A percentile compares a stretch with the other conserved stretches of the same genome.
Evolutionary conservation across 805 yeast genomes (phyloP).

Genomic region (Saccharomycopsis fibuligera): DNA sequence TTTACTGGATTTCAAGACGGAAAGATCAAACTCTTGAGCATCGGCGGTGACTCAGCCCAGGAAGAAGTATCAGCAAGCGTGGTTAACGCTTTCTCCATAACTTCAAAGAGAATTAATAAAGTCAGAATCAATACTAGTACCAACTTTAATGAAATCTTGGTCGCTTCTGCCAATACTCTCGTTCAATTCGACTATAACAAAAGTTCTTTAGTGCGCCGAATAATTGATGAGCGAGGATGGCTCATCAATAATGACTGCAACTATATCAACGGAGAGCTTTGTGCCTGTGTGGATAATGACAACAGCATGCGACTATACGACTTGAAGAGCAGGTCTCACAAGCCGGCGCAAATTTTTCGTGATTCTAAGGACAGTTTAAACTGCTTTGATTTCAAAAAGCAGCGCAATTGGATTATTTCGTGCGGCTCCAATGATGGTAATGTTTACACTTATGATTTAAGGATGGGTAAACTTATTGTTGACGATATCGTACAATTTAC

Average conservation of each 20-base stretch:
- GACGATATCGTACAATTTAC: too few species aligned
- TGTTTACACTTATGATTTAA: slow-evolving; percentile 12
- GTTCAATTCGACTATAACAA: slow-evolving; percentile 11
- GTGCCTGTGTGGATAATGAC: slow-evolving; percentile 10
- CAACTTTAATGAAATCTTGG: slow-evolving; percentile 1
- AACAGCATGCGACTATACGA: slow-evolving; percentile 15
- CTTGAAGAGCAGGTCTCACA: slow-evolving; percentile 5
- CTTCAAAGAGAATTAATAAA: slow-evolving; percentile 7
- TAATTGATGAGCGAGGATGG: slow-evolving; percentile 13
- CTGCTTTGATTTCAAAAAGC: slow-evolving; percentile 8
- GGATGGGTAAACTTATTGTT: slow-evolving; percentile 8
- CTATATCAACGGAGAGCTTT: slow-evolving; percentile 4
- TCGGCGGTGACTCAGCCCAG: background rate
- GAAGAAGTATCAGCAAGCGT: background rate
- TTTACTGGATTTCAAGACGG: slow-evolving; percentile 15
- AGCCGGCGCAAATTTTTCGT: slow-evolving; percentile 12
- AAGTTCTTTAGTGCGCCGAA: background rate
- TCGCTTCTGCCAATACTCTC: slow-evolving; percentile 10
- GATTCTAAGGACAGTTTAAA: slow-evolving; percentile 11
- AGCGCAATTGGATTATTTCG: slow-evolving; percentile 7
- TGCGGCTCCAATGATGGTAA: slow-evolving; percentile 19
- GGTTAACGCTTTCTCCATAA: slow-evolving; percentile 1
- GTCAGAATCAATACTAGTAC: background rate
- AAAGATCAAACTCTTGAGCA: slow-evolving; percentile 6
- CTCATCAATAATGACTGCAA: slow-evolving; percentile 4